Base-by-base conservation (phyloP, 371 early-diverging fungal genomes). In the Apophysomyces trapeziformis region DNA sequence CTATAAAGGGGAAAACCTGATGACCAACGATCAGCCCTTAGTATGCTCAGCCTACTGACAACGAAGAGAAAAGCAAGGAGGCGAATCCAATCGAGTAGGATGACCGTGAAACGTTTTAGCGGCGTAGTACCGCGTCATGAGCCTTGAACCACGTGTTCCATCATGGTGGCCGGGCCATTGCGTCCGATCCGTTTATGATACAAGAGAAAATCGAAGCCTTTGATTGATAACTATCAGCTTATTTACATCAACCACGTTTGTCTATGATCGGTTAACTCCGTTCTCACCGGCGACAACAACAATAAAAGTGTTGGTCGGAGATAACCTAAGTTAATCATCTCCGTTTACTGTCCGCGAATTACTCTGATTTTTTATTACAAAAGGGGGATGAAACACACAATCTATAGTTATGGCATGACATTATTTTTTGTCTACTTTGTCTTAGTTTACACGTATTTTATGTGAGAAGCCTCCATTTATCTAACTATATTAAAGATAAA, bases 21-120 rank as follows among this genome's bases (percentile, higher is more conserved):
- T 50, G 54, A 50, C 54, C 54, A 6, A 13, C 1, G 21, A 50
- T 26, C 54, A 50, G 21, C 54, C 21, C 54, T 50, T 26, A 2
- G 32, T 26, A 26, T 50, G 54, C 54, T 50, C 54, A 50, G 54
- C 54, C 54, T 50, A 21, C 13, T 26, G 21, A 5, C 41, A 41
- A 41, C 2, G 32, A 41, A 41, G 41, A 41, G 1, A 13, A 41
- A 41, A 41, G 13, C 41, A 41, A 41, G 41, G 5, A 13, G 41
- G 13, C 2, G 41, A 26, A 26, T 41, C 2, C 41, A 41, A 21
- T 35, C 54, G 16, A 26, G 21, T 26, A 9, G 54, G 54, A 50
- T 50, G 21, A 21, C 21, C 21, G 54, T 50, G 54, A 50, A 50
- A 50, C 54, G 54, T 50, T 50, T 21, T 50, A 26, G 54, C 54